Conservation (phyloP, 1,284 basidiomycete genomes). For the Mycena citricolor region DNA sequence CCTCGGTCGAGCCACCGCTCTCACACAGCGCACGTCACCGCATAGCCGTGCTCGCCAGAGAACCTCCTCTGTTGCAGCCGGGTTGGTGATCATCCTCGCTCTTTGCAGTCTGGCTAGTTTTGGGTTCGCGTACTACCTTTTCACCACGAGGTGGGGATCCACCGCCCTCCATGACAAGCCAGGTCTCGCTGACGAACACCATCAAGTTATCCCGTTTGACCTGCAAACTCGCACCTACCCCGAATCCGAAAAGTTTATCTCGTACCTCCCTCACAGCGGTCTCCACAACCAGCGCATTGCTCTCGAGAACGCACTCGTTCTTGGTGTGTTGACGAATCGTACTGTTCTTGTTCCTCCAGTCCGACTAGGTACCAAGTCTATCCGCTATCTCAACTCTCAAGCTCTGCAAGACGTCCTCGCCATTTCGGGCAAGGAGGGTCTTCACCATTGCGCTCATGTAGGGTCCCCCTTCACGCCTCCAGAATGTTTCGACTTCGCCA, state of each 20-base stretch:
- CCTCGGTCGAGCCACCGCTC: slow-evolving; percentile 11
- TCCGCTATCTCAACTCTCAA: slow-evolving; percentile 63
- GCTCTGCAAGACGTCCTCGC: slow-evolving; percentile 49
- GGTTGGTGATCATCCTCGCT: slow-evolving; percentile 47
- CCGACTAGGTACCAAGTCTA: slow-evolving; percentile 59
- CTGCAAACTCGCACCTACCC: slow-evolving; percentile 21
- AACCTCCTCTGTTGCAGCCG: slow-evolving; percentile 32
- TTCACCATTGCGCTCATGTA: slow-evolving; percentile 48
- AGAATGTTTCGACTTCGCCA: slow-evolving; percentile 59
- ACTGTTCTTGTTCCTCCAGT: slow-evolving; percentile 74
- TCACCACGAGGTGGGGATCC: slow-evolving; percentile 56
- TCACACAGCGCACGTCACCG: too few species aligned
- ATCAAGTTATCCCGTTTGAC: slow-evolving; percentile 32
- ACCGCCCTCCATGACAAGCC: slow-evolving; percentile 21
- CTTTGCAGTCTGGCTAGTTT: slow-evolving; percentile 54
- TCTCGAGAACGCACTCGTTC: slow-evolving; percentile 74
- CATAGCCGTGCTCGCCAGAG: slow-evolving; percentile 23
- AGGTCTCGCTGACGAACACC: slow-evolving; percentile 29
- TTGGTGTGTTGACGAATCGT: slow-evolving; percentile 67
- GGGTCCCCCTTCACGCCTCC: slow-evolving; percentile 35
- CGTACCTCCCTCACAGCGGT: slow-evolving; percentile 76
- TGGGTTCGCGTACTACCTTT: slow-evolving; percentile 61
- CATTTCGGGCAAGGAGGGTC: slow-evolving; percentile 51
- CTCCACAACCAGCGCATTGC: slow-evolving; percentile 85
- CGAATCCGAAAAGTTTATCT: slow-evolving; percentile 44